Evolutionary conservation across 371 early-diverging fungal genomes (phyloP).

Genomic region (Rhizopus delemar): DNA sequence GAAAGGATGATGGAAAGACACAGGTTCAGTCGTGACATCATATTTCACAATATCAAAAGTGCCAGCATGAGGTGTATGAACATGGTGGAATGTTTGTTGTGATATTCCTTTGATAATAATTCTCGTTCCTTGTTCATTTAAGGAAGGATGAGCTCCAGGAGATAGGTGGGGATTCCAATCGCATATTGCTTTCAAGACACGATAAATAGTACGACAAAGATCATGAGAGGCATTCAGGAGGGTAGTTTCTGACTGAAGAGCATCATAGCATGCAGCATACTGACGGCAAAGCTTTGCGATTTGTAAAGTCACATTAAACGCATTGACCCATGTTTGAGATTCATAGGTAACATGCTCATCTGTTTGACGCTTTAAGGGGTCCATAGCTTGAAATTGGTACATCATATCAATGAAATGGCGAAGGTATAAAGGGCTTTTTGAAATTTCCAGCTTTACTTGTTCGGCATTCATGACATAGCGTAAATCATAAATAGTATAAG

Average conservation of each 20-base stretch:
- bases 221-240: conserved; percentile 24
- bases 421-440: conserved; percentile 62
- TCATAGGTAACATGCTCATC: conserved; percentile 90
- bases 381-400: conserved; percentile 90
- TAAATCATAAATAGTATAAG: conserved; percentile 84
- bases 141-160: background rate
- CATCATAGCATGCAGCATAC: conserved; percentile 73
- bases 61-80: conserved; percentile 38
- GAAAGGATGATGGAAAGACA: conserved; percentile 89
- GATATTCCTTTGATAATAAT: conserved; percentile 28
- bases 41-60: conserved; percentile 58
- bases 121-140: background rate
- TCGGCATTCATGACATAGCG: conserved; percentile 75
- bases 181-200: conserved; percentile 56
- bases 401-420: conserved; percentile 78
- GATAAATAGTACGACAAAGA: conserved; percentile 39
- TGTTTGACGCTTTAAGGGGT: conserved; percentile 74
- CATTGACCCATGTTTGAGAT: conserved; percentile 83
- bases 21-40: conserved; percentile 65
- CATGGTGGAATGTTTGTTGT: conserved; percentile 28
- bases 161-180: conserved; percentile 52
- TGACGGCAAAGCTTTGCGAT: conserved; percentile 76
- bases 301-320: conserved; percentile 85
- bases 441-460: conserved; percentile 56
- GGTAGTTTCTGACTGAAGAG: conserved; percentile 4